A percentile compares a stretch with the other conserved stretches of the same genome.
Evolutionary conservation across 306 rosid species (phyloP).

Genomic region (Bauhinia variegata): DNA sequence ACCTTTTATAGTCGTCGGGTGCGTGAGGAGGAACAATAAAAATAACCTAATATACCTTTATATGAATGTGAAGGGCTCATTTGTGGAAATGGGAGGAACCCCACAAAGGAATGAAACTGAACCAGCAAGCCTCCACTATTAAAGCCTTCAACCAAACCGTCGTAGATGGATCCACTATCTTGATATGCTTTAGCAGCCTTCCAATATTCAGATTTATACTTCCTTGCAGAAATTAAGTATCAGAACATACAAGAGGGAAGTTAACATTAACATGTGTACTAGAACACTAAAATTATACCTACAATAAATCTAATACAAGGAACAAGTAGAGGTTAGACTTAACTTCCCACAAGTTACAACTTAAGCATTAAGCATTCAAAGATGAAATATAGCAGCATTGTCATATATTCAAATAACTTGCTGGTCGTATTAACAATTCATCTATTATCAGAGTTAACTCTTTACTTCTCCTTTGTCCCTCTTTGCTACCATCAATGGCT

Average conservation of each 20-base stretch:
- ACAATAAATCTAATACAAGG: neutral
- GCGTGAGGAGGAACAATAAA: neutral
- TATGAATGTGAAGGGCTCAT: constrained; percentile 75
- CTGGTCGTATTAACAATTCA: neutral
- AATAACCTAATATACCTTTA: constrained; percentile 53
- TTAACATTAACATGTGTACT: neutral
- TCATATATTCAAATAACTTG: neutral
- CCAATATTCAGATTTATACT: constrained; percentile 93
- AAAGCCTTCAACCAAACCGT: constrained; percentile 74
- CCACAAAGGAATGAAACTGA: constrained; percentile 68
- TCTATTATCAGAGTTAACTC: neutral
- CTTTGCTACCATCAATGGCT: too few relatives aligned
- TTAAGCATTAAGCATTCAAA: neutral
- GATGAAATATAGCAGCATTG: neutral
- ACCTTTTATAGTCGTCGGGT: neutral
- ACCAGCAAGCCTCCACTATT: constrained; percentile 78
- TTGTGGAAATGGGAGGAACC: constrained; percentile 86
- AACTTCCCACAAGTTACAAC: neutral
- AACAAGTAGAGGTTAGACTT: neutral
- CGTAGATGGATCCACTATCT: constrained; percentile 61
- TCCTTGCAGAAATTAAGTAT: constrained; percentile 78
- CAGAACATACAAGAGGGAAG: constrained; percentile 38
- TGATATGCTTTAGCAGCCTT: constrained; percentile 64
- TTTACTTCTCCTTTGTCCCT: too few relatives aligned
- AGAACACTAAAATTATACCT: constrained; percentile 16